Evolutionary conservation across 805 yeast species (phyloP), one percentile per base, ranked within the genome.

Genomic region (Candida corydali): DNA sequence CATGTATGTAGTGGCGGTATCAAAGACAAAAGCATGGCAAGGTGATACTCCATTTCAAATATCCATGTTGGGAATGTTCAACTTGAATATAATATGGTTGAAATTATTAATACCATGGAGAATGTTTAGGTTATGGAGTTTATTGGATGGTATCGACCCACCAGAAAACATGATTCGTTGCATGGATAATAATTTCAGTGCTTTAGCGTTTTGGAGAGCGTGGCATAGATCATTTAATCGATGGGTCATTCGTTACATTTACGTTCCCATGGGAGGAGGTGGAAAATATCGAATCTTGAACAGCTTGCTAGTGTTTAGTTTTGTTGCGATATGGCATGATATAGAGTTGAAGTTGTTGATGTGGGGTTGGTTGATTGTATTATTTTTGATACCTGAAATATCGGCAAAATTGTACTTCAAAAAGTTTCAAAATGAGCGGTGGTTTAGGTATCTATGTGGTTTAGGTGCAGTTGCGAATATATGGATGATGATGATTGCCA

Each of bases 311-410:
- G 97, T 91, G 11, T 93, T 93, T 55, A 78, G 95, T 11, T 93
- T 93, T 61, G 98, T 93, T 16, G 98, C 98, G 2, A 66, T 93
- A 20, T 93, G 99, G 99, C 99, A 93, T 63, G 99, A 93, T 54
- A 89, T 93, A 46, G 89, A 93, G 60, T 71, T 93, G 51, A 80
- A 79, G 44, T 64, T 93, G 35, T 64, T 93, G 33, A 63, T 91
- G 38, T 93, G 99, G 99, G 98, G 99, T 8, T 89, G 97, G 96
- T 61, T 86, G 18, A 72, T 91, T 36, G 97, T 93, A 4, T 46
- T 91, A 15, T 91, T 91, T 54, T 72, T 93, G 29, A 49, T 89
- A 4, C 98, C 98, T 0, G 98, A 93, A 55, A 74, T 87, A 35
- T 52, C 76, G 9, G 82, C 85, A 11, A 75, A 86, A 3, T 45